Evolutionary conservation across 371 early-diverging fungal species (phyloP).

Genomic region (Smittium mucronatum): DNA sequence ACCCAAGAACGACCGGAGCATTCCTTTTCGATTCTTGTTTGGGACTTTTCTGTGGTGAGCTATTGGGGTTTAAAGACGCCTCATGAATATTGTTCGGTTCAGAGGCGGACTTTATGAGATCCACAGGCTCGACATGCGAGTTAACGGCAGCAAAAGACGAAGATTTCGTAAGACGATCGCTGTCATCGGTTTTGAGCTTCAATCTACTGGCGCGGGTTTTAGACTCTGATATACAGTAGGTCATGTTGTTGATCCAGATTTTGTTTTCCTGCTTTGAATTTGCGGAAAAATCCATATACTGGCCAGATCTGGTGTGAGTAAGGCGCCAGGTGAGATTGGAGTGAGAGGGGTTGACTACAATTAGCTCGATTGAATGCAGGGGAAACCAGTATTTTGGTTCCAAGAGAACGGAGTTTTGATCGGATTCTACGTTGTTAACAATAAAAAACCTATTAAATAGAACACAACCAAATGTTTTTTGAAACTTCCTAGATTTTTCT

Average conservation of each 20-base stretch:
- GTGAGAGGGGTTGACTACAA: background rate
- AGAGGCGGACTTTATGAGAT: background rate
- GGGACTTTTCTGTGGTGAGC: background rate
- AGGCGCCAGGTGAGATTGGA: conserved; percentile 1
- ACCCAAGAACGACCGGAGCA: background rate
- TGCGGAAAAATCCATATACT: conserved; percentile 12
- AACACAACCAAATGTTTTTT: conserved; percentile 9
- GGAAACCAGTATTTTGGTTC: conserved; percentile 13
- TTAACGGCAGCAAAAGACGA: too few relatives aligned
- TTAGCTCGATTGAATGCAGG: conserved; percentile 6
- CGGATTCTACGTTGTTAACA: background rate
- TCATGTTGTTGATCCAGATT: conserved; percentile 5
- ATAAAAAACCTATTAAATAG: conserved; percentile 12
- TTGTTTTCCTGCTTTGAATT: conserved; percentile 4
- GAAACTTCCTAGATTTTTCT: background rate
- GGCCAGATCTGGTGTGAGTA: conserved; percentile 4
- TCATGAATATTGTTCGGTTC: background rate
- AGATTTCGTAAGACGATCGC: background rate
- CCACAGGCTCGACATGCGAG: background rate
- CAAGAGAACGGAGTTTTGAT: background rate
- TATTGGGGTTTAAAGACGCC: background rate
- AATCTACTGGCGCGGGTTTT: background rate
- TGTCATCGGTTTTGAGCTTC: background rate
- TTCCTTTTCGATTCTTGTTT: background rate
- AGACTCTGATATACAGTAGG: background rate